Conservation (phyloP, 2,329 filamentous ascomycete species). For the Tricladium varicosporioides region DNA sequence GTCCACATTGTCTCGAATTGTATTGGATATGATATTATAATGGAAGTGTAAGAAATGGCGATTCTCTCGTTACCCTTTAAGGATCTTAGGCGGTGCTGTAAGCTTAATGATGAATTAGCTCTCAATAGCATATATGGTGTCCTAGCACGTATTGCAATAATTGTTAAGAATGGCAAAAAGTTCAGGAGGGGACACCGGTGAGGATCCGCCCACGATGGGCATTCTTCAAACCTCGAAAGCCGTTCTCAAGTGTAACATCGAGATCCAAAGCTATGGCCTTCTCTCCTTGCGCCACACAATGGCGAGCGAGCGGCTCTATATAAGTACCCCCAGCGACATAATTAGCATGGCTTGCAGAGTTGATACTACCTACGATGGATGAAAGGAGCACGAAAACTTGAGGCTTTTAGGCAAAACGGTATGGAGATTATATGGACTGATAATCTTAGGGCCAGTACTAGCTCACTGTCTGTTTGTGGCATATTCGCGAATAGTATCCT, state of each 20-base stretch:
- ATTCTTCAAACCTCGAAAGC: slow-evolving; percentile 30
- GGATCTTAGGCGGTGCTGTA: slow-evolving; percentile 19
- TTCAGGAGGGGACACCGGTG: slow-evolving; percentile 16
- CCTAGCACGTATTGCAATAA: slow-evolving; percentile 23
- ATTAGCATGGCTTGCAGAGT: slow-evolving; percentile 7
- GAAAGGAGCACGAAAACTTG: slow-evolving; percentile 41
- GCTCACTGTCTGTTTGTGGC: slow-evolving; percentile 33
- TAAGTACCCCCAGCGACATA: slow-evolving; percentile 31
- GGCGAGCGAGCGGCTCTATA: slow-evolving; percentile 10
- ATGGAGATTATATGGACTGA: slow-evolving; percentile 17
- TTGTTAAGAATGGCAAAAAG: slow-evolving; percentile 20
- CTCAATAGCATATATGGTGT: slow-evolving; percentile 33
- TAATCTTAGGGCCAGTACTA: slow-evolving; percentile 35
- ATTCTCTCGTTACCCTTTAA: slow-evolving; percentile 14
- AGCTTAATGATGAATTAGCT: slow-evolving; percentile 20
- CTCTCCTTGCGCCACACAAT: slow-evolving; percentile 7
- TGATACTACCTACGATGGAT: slow-evolving; percentile 29
- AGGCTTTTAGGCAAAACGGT: slow-evolving; percentile 23
- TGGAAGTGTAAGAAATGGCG: slow-evolving; percentile 17
- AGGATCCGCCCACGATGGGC: slow-evolving; percentile 5
- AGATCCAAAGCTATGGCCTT: slow-evolving; percentile 11
- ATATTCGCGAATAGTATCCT: slow-evolving; percentile 33
- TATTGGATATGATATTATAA: slow-evolving; percentile 13
- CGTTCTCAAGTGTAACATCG: slow-evolving; percentile 7
- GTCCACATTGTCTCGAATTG: slow-evolving; percentile 50